phyloP scores from a whole-genome alignment of 768 basidiomycete species.

The Mycena floridula region DNA sequence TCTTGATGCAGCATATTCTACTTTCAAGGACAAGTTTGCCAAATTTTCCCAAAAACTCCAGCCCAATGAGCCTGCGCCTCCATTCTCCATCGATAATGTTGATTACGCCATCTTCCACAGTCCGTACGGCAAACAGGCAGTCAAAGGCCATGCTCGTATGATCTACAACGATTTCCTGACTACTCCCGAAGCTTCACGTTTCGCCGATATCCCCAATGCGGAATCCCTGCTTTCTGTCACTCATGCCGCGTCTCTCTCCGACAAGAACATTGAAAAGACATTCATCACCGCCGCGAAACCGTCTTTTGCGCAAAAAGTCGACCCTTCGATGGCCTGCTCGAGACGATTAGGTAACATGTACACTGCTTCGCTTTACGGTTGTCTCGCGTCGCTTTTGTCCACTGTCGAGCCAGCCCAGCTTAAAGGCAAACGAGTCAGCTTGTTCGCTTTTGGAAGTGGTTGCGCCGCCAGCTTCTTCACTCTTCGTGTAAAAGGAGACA shows the following conservation, averaged over 20 bases:
- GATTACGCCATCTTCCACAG: conserved; percentile 97
- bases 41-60: conserved; percentile 51
- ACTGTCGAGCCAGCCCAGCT: conserved; percentile 65
- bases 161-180: conserved; percentile 89
- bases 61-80: conserved; percentile 34
- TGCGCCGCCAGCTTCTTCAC: conserved; percentile 95
- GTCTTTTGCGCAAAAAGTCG: conserved; percentile 68
- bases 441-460: conserved; percentile 97
- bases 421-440: conserved; percentile 76
- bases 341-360: conserved; percentile 97
- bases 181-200: conserved; percentile 62
- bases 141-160: conserved; percentile 93
- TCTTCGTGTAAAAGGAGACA: conserved; percentile 82
- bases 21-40: conserved; percentile 78
- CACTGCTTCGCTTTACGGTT: conserved; percentile 93
- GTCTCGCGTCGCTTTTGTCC: conserved; percentile 82
- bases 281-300: conserved; percentile 79
- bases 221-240: conserved; percentile 63
- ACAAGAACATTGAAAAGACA: conserved; percentile 94
- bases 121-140: conserved; percentile 98
- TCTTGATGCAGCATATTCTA: conserved; percentile 82
- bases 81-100: conserved; percentile 75
- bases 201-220: conserved; percentile 64
- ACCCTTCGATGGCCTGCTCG: conserved; percentile 81
- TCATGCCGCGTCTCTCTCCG: conserved; percentile 73